phyloP scores from a whole-genome alignment of 148 eudicot genomes.

The Nyssa sinensis region DNA sequence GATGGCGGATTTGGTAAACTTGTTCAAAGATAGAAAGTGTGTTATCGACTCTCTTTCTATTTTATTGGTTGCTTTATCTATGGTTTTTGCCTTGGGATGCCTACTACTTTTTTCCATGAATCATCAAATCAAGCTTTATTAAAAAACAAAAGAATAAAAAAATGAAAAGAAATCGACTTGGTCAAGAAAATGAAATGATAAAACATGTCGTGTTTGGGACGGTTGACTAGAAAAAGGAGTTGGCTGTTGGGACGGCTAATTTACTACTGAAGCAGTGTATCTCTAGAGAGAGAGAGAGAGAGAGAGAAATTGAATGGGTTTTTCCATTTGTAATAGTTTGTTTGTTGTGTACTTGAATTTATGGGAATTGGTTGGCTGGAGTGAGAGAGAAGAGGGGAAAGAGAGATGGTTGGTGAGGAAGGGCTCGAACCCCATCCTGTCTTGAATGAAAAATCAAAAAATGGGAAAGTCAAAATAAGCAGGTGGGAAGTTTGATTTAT shows the following conservation, averaged over 20 bases:
- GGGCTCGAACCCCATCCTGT: not conserved
- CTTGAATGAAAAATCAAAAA: slow-evolving; percentile 8
- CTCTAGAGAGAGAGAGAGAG: not conserved
- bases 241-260: slow-evolving; percentile 34
- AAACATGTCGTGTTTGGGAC: slow-evolving; percentile 25
- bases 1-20: slow-evolving; percentile 37
- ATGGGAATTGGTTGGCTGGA: not conserved
- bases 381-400: not conserved
- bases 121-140: not conserved
- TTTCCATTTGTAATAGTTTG: not conserved
- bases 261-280: slow-evolving; percentile 7
- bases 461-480: slow-evolving; percentile 12
- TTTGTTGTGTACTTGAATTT: too few species aligned
- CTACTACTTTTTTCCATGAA: not conserved
- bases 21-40: not conserved
- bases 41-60: not conserved
- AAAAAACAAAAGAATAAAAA: not conserved
- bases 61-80: not conserved
- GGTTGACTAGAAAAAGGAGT: slow-evolving; percentile 29
- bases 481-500: not conserved
- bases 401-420: slow-evolving; percentile 1
- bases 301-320: not conserved
- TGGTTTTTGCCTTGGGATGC: slow-evolving; percentile 14
- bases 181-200: slow-evolving; percentile 25
- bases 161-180: not conserved